Evolutionary conservation across 768 basidiomycete genomes (phyloP).

Genomic region (Nidularia sp.): DNA sequence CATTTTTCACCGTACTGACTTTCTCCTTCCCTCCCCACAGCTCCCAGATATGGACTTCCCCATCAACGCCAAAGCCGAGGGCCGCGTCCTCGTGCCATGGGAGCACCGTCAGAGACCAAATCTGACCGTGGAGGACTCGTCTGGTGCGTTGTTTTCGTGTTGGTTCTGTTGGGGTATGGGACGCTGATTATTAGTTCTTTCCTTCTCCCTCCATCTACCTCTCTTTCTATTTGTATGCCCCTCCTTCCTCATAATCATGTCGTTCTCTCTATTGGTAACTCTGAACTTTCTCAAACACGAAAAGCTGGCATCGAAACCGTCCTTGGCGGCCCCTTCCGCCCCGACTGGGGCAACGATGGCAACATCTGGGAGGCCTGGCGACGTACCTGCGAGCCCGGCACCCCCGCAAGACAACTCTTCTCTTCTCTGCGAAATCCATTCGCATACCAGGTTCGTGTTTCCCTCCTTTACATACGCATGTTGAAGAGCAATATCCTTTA

Average conservation of each 20-base stretch:
- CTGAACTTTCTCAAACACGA: background rate
- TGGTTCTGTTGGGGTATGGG: background rate
- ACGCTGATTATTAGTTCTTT: too few relatives aligned
- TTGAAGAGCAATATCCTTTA: background rate
- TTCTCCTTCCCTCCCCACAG: constrained; percentile 24
- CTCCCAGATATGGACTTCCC: constrained; percentile 95
- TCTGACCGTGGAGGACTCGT: constrained; percentile 48
- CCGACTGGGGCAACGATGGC: constrained; percentile 84
- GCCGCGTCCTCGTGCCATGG: constrained; percentile 91
- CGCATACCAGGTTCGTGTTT: constrained; percentile 9
- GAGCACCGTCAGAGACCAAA: constrained; percentile 77
- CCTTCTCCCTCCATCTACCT: too few relatives aligned
- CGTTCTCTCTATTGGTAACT: constrained; percentile 8
- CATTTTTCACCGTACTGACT: too few relatives aligned
- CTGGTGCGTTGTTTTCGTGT: constrained; percentile 19
- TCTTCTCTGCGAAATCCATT: constrained; percentile 63
- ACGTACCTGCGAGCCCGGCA: constrained; percentile 79
- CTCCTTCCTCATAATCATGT: too few relatives aligned
- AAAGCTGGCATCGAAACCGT: constrained; percentile 49
- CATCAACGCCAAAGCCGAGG: constrained; percentile 91
- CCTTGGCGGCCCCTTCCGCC: constrained; percentile 61
- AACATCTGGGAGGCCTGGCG: constrained; percentile 94
- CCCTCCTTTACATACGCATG: too few relatives aligned
- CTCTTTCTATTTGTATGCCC: too few relatives aligned
- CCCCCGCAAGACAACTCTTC: constrained; percentile 80